Percentiles rank a stretch among this genome's conserved stretches.
Conservation (phyloP, 1,284 basidiomycete species). For the Apiotrichum mycotoxinovorans region DNA sequence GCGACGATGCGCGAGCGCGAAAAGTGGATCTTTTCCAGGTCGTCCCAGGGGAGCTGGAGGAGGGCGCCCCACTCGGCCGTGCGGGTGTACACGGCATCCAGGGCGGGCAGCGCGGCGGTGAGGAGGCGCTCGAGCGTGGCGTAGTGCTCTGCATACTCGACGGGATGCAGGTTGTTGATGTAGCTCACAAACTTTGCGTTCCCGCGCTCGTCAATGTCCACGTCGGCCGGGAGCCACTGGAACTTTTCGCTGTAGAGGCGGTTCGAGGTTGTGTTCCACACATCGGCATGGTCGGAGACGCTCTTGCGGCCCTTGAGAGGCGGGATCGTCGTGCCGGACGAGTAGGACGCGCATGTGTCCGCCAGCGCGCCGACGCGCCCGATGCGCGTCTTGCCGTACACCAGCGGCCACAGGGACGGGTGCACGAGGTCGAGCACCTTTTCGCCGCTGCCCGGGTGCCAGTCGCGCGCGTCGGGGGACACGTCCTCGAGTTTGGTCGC, state of each 20-base stretch:
- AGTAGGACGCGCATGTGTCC: background rate
- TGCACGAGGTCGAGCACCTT: conserved; percentile 6
- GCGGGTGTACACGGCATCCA: conserved; percentile 5
- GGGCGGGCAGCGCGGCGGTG: background rate
- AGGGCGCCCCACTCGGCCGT: background rate
- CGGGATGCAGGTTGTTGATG: conserved; percentile 18
- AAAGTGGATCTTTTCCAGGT: background rate
- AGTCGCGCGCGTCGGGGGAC: background rate
- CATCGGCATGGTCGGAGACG: no score
- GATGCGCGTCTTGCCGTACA: conserved; percentile 5
- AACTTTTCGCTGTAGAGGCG: conserved; percentile 7
- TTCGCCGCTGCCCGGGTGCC: background rate
- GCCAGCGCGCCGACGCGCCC: background rate
- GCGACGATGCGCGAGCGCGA: conserved; percentile 1
- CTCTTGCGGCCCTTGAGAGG: background rate
- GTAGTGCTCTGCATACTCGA: background rate
- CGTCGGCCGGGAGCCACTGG: conserved; percentile 19
- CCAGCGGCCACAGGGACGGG: conserved; percentile 5
- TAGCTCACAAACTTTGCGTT: conserved; percentile 5
- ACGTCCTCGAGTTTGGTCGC: background rate
- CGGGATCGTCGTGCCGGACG: background rate
- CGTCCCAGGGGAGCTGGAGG: background rate
- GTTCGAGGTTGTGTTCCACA: no score
- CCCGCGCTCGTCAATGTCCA: background rate
- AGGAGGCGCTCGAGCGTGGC: conserved; percentile 5